These are phyloP conservation scores for Podospora anserina DNA, from an alignment of 495 filamentous ascomycete genomes.

Conservation along the genomic window DNA sequence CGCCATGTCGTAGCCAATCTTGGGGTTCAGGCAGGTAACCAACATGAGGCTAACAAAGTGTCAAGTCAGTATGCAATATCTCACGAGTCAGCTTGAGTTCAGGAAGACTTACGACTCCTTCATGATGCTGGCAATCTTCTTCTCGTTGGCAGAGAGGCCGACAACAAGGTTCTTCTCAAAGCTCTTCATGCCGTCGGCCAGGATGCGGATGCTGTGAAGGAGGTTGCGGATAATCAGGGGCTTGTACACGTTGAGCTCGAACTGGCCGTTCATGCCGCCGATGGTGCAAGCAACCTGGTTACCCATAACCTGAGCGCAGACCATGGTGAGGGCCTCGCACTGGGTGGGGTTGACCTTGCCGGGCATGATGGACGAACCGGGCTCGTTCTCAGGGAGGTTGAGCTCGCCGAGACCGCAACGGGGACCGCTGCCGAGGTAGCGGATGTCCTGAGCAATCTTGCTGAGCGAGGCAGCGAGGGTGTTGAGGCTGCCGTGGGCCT, in stretches of 20 bases:
- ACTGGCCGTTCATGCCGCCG: constrained; percentile 95
- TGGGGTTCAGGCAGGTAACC: constrained; percentile 95
- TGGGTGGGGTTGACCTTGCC: constrained; percentile 99
- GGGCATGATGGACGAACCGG: constrained; percentile 95
- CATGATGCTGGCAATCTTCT: constrained; percentile 79
- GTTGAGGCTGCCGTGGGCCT: constrained; percentile 89
- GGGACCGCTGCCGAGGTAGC: constrained; percentile 93
- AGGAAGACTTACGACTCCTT: constrained; percentile 64
- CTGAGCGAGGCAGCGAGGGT: constrained; percentile 88
- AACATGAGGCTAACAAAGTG: constrained; percentile 74
- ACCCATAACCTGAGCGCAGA: constrained; percentile 96
- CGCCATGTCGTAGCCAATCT: constrained; percentile 98
- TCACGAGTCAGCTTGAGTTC: constrained; percentile 3
- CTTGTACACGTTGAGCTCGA: constrained; percentile 99
- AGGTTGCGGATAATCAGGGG: constrained; percentile 92
- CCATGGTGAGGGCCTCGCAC: constrained; percentile 96
- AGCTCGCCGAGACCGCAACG: constrained; percentile 95
- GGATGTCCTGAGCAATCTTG: constrained; percentile 98
- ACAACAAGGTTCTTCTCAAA: constrained; percentile 91
- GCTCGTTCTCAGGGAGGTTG: constrained; percentile 93
- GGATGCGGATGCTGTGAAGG: constrained; percentile 80
- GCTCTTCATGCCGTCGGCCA: constrained; percentile 87
- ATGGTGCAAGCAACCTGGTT: constrained; percentile 91
- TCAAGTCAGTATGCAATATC: neutral
- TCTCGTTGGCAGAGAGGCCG: constrained; percentile 89